Base-by-base conservation (phyloP, 345 rosid genomes). In the Eucalyptus pauciflora region DNA sequence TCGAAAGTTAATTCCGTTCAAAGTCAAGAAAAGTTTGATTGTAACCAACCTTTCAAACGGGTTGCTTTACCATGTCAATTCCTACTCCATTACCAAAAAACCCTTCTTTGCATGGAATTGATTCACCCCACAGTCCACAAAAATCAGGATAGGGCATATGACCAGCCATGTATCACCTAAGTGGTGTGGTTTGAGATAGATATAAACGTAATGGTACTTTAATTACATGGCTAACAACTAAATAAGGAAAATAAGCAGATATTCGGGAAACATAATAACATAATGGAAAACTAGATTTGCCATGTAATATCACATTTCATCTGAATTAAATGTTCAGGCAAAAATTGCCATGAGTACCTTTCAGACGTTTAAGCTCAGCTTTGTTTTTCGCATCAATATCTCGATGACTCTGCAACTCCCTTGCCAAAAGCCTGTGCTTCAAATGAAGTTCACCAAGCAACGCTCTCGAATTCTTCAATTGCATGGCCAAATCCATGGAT, bases 311-410 rank as follows among this genome's bases (percentile, higher is more conserved):
- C 45, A 86, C 67, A 86, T 52, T 86, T 52, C 87, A 25, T 46
- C 24, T 29, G 43, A 76, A 76, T 6, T 37, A 76, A 76, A 76
- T 76, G 83, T 49, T 48, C 41, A 50, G 46, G 17, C 29, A 18
- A 48, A 43, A 69, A 52, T 51, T 50, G 41, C 87, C 33, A 85
- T 48, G 49, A 14, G 88, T 93, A 98, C 99, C 99, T 93, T 94
- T 95, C 88, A 96, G 90, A 88, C 90, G 91, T 89, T 90, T 94
- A 87, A 97, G 94, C 91, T 93, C 95, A 50, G 95, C 96, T 92
- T 94, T 96, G 91, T 91, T 94, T 92, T 93, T 96, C 10, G 96
- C 97, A 93, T 94, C 94, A 64, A 88, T 91, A 89, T 97, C 98
- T 85, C 90, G 94, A 86, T 69, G 90, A 80, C 89, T 91, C 92